phyloP scores from a whole-genome alignment of 2,329 filamentous ascomycete genomes.

The Sporothrix phasma region DNA sequence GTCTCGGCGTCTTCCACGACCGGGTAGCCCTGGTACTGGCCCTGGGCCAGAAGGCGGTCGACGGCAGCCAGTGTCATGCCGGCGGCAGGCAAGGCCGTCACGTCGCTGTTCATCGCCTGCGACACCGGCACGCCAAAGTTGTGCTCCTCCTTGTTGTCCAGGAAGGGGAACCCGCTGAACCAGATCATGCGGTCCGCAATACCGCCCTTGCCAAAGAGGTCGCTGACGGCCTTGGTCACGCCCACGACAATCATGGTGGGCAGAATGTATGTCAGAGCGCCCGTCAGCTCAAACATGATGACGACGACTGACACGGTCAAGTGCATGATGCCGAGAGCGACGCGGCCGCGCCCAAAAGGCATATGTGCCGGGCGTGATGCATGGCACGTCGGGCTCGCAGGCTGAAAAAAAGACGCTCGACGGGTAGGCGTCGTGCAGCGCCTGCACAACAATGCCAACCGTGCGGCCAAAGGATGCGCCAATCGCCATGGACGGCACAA shows the following conservation, averaged over 20 bases:
- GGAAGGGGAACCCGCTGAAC: constrained; percentile 94
- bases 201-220: constrained; percentile 86
- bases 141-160: constrained; percentile 96
- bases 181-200: constrained; percentile 98
- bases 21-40: constrained; percentile 85
- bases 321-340: constrained; percentile 95
- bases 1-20: constrained; percentile 66
- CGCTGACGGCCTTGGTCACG: constrained; percentile 86
- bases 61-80: constrained; percentile 68
- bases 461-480: constrained; percentile 89
- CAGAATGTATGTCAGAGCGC: constrained; percentile 92
- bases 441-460: constrained; percentile 89
- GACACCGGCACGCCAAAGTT: constrained; percentile 92
- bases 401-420: constrained; percentile 74
- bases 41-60: constrained; percentile 65
- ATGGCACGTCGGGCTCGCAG: constrained; percentile 84
- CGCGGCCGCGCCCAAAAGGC: constrained; percentile 89
- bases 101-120: constrained; percentile 71
- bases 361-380: constrained; percentile 95
- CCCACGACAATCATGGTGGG: constrained; percentile 99
- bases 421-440: constrained; percentile 75
- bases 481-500: constrained; percentile 96
- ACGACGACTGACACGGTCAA: constrained; percentile 94
- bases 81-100: constrained; percentile 62
- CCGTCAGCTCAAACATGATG: constrained; percentile 98